Evolutionary conservation across 2,329 filamentous ascomycete genomes (phyloP), one percentile per base, ranked within the genome.

Genomic region (Talaromyces atroroseus): DNA sequence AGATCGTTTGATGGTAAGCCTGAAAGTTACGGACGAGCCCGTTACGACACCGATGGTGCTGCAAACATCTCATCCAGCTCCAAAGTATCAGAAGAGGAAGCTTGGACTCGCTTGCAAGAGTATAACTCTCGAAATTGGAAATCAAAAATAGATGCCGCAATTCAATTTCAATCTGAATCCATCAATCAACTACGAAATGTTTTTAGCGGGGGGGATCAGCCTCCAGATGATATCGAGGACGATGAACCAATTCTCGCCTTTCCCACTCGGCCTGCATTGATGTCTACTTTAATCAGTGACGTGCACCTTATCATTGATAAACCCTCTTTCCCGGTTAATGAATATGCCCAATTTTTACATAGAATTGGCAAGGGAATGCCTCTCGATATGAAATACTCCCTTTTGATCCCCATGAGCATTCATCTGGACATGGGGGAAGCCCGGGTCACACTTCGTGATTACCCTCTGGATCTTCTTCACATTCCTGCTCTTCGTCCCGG

Each of bases 281-380:
- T 95, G 84, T 82, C 87, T 2, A 80, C 89, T 5, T 76, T 90
- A 45, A 85, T 97, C 62, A 90, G 86, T 59, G 92, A 99, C 68
- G 77, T 99, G 32, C 87, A 92, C 61, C 80, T 99, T 55, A 78
- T 85, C 32, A 80, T 99, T 58, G 94, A 97, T 71, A 96, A 96
- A 69, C 94, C 94, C 0, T 92, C 89, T 0, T 99, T 99, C 68
- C 87, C 91, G 0, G 77, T 95, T 58, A 79, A 83, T 2, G 86
- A 96, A 12, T 84, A 92, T 54, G 89, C 92, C 0, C 82, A 88
- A 16, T 99, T 95, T 68, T 77, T 99, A 24, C 82, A 96, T 67
- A 83, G 84, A 49, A 86, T 97, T 57, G 94, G 94, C n/a, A 99
- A 99, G 74, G 94, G 94, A 1, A 95, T 99, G 84, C 94, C 94